phyloP scores from a whole-genome alignment of 352 stramenopile genomes.

The Bremia lactucae region DNA sequence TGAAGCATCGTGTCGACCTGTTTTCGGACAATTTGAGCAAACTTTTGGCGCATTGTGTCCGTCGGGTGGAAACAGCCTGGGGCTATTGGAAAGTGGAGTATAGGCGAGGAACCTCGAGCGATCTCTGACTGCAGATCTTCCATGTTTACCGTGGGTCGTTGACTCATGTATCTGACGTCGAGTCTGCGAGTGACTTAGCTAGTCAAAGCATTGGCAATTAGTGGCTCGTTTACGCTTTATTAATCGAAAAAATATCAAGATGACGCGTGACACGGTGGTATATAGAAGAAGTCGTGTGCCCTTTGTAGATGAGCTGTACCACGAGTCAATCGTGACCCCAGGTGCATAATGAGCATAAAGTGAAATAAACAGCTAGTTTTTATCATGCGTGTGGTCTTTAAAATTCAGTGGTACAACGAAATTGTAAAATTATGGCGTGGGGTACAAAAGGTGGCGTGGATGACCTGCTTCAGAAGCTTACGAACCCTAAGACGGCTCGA shows the following conservation, averaged over 20 bases:
- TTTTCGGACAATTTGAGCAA: slow-evolving; percentile 19
- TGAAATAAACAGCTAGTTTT: no score
- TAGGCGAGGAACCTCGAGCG: slow-evolving; percentile 7
- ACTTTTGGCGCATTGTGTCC: slow-evolving; percentile 25
- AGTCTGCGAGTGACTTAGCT: slow-evolving; percentile 19
- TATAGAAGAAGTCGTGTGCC: background rate
- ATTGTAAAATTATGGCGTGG: slow-evolving; percentile 56
- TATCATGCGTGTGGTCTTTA: no score
- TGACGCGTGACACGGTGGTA: slow-evolving; percentile 14
- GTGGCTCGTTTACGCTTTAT: slow-evolving; percentile 2
- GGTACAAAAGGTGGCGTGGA: slow-evolving; percentile 54
- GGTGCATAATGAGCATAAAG: background rate
- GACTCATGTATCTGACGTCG: slow-evolving; percentile 5
- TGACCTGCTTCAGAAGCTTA: slow-evolving; percentile 59
- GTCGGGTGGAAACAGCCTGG: slow-evolving; percentile 18
- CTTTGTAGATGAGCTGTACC: background rate
- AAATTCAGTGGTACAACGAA: slow-evolving; percentile 13
- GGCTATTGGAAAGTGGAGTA: slow-evolving; percentile 20
- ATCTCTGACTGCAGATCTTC: slow-evolving; percentile 18
- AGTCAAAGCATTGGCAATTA: no score
- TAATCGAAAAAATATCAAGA: slow-evolving; percentile 1
- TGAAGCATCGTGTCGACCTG: slow-evolving; percentile 25
- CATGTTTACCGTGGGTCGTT: background rate
- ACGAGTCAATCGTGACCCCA: slow-evolving; percentile 2
- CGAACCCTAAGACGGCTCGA: slow-evolving; percentile 44